phyloP scores from a whole-genome alignment of 106 monocot species.

The Platanthera zijinensis region DNA sequence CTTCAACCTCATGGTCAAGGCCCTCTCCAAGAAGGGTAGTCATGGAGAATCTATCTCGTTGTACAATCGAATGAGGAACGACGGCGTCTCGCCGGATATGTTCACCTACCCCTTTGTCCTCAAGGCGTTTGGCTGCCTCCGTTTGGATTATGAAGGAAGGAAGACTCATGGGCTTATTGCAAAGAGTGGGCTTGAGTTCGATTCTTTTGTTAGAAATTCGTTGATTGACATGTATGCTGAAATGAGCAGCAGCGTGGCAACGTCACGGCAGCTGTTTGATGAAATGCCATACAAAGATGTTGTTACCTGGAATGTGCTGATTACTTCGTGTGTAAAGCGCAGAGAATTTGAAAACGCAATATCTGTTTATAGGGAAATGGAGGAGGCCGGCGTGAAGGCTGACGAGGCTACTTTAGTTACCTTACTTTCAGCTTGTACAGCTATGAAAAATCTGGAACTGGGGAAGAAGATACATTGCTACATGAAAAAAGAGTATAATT shows the following conservation, averaged over 20 bases:
- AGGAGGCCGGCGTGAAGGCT: conserved; percentile 15
- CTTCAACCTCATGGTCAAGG: conserved; percentile 41
- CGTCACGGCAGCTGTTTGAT: conserved; percentile 22
- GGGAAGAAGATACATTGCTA: conserved; percentile 26
- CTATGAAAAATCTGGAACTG: conserved; percentile 23
- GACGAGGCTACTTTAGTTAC: conserved; percentile 45
- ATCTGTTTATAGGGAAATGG: conserved; percentile 24
- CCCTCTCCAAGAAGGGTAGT: conserved; percentile 17
- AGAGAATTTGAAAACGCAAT: conserved; percentile 26
- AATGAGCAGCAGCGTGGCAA: conserved; percentile 3
- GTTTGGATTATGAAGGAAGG: conserved; percentile 12
- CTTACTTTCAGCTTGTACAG: conserved; percentile 34
- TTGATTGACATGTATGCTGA: conserved; percentile 40
- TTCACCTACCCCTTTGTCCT: conserved; percentile 45
- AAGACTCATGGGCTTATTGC: conserved; percentile 26
- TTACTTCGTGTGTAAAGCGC: conserved; percentile 29
- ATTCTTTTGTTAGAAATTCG: conserved; percentile 31
- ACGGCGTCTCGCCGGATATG: conserved; percentile 24
- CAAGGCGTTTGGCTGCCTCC: conserved; percentile 22
- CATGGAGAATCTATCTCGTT: conserved; percentile 7
- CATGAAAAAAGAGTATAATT: conserved; percentile 12
- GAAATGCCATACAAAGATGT: conserved; percentile 24
- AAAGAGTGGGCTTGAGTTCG: conserved; percentile 31
- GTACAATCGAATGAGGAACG: conserved; percentile 24
- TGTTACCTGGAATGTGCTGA: conserved; percentile 39